phyloP scores from a whole-genome alignment of 1,284 basidiomycete genomes.

The Inonotus hispidus region DNA sequence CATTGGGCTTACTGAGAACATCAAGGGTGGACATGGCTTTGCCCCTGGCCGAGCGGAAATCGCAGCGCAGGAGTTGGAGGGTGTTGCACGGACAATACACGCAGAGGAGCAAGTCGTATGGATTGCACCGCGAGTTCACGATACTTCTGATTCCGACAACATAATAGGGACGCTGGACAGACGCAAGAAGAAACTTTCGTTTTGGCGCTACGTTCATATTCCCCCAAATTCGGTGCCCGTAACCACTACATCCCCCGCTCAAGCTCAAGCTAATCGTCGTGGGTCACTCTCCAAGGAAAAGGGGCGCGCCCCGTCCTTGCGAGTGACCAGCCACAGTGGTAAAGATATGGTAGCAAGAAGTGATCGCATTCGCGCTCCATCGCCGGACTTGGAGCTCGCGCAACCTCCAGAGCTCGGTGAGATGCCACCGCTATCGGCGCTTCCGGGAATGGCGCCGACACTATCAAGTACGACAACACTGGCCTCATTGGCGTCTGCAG shows the following conservation, averaged over 20 bases:
- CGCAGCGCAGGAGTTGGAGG: conserved; percentile 9
- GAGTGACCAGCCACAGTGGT: background rate
- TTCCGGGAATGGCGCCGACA: conserved; percentile 26
- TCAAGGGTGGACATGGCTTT: conserved; percentile 40
- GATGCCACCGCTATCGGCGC: conserved; percentile 22
- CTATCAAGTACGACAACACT: conserved; percentile 45
- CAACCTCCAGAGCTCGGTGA: conserved; percentile 21
- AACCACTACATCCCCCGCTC: conserved; percentile 20
- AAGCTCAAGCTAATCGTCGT: conserved; percentile 9
- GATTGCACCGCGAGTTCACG: conserved; percentile 36
- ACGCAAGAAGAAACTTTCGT: conserved; percentile 43
- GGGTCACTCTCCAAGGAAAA: conserved; percentile 4
- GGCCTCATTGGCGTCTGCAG: conserved; percentile 41
- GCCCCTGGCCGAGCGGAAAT: conserved; percentile 34
- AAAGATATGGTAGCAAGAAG: conserved; percentile 15
- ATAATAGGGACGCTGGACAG: conserved; percentile 54
- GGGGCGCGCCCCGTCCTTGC: background rate
- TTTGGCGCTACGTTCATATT: conserved; percentile 70
- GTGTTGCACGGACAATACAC: conserved; percentile 43
- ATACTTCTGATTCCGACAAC: conserved; percentile 40
- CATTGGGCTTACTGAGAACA: conserved; percentile 56
- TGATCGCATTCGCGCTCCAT: conserved; percentile 16
- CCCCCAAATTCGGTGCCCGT: conserved; percentile 48
- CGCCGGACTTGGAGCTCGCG: conserved; percentile 16
- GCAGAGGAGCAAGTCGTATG: conserved; percentile 60